Evolutionary conservation across 2,329 filamentous ascomycete genomes (phyloP).

Genomic region (Ophiocordyceps camponoti-saundersi): DNA sequence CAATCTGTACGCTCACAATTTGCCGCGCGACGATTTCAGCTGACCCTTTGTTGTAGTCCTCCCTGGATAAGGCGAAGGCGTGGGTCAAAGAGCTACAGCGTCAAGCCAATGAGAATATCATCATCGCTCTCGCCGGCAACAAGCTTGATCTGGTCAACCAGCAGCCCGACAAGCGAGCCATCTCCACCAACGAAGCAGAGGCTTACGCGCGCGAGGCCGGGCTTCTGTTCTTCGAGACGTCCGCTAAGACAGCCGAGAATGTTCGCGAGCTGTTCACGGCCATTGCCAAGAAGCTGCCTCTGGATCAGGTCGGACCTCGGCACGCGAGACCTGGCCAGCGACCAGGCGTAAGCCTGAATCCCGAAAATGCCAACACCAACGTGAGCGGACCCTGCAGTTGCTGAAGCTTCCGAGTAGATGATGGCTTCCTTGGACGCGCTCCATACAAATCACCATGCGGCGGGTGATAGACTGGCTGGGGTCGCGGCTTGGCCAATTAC

Average conservation of each 20-base stretch:
- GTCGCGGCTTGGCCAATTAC: slow-evolving; percentile 10
- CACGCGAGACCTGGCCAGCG: slow-evolving; percentile 54
- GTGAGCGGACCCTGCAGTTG: slow-evolving; percentile 38
- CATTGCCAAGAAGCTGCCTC: slow-evolving; percentile 92
- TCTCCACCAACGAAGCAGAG: slow-evolving; percentile 76
- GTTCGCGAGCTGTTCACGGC: slow-evolving; percentile 91
- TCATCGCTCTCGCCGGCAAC: slow-evolving; percentile 95
- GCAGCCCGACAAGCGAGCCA: slow-evolving; percentile 88
- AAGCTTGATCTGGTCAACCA: slow-evolving; percentile 93
- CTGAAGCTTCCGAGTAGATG: slow-evolving; percentile 13
- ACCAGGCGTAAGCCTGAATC: slow-evolving; percentile 38
- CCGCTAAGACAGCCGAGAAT: slow-evolving; percentile 93
- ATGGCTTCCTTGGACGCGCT: slow-evolving; percentile 6
- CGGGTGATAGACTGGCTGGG: slow-evolving; percentile 11
- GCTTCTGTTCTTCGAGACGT: slow-evolving; percentile 95
- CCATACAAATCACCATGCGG: slow-evolving; percentile 7
- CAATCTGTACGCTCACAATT: slow-evolving; percentile 58
- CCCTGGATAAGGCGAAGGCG: slow-evolving; percentile 94
- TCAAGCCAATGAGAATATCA: slow-evolving; percentile 98
- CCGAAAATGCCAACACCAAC: slow-evolving; percentile 41
- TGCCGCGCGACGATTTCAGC: neutral
- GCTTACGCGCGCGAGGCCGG: slow-evolving; percentile 88
- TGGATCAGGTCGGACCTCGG: slow-evolving; percentile 88
- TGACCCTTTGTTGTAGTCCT: slow-evolving; percentile 44
- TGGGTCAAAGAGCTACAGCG: slow-evolving; percentile 99